phyloP scores from a whole-genome alignment of 805 yeast species.

The Starmerella riodocensis region DNA sequence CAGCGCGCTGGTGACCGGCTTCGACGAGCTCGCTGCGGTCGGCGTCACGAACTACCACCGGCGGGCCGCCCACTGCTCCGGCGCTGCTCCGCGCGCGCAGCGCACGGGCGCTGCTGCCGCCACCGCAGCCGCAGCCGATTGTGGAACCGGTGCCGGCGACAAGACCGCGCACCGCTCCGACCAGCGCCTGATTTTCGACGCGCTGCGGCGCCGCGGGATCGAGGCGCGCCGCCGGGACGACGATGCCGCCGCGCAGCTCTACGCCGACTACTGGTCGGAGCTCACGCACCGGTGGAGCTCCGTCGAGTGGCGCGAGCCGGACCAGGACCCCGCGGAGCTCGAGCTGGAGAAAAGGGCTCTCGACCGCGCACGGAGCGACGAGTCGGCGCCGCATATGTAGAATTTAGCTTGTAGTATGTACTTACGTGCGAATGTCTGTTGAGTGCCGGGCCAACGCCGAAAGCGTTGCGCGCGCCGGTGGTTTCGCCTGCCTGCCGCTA shows the following conservation, averaged over 20 bases:
- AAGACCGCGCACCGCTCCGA: neutral
- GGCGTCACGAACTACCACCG: conserved; percentile 13
- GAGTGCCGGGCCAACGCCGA: too few species aligned
- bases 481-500: too few species aligned
- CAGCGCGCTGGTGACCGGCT: conserved; percentile 13
- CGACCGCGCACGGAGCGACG: too few species aligned
- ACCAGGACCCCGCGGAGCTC: conserved; percentile 36
- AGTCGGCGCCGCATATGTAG: too few species aligned
- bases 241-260: conserved; percentile 1
- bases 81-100: too few species aligned
- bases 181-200: conserved; percentile 4
- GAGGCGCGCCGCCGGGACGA: conserved; percentile 3
- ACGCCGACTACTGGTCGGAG: conserved; percentile 20
- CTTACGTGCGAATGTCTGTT: too few species aligned
- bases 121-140: too few species aligned
- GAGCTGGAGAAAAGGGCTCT: neutral
- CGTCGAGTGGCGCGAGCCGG: conserved; percentile 42
- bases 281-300: conserved; percentile 26
- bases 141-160: too few species aligned
- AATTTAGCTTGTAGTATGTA: too few species aligned
- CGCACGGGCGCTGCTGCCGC: too few species aligned
- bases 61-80: neutral
- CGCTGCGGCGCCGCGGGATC: conserved; percentile 15
- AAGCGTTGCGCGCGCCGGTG: too few species aligned
- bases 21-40: conserved; percentile 17